phyloP scores from a whole-genome alignment of 345 rosid species.

The Erucastrum elatum region DNA sequence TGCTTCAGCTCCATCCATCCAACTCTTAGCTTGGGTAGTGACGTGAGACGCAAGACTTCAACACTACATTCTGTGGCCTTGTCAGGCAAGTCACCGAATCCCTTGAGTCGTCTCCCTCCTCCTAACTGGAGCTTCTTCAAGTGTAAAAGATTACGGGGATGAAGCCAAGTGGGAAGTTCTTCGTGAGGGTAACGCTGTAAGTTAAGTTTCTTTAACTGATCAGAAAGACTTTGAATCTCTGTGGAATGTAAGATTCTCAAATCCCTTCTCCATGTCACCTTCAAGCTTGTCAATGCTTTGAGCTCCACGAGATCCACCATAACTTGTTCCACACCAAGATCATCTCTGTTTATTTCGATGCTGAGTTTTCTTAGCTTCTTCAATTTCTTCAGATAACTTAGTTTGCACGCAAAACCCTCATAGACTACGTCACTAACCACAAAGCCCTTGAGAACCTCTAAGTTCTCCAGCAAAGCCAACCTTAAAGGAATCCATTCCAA shows the following conservation, averaged over 20 bases:
- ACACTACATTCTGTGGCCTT: background rate
- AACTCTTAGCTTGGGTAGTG: slow-evolving; percentile 8
- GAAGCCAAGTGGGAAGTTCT: slow-evolving; percentile 36
- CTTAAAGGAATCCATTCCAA: slow-evolving; percentile 47
- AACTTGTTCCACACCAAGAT: background rate
- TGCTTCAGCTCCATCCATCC: slow-evolving; percentile 20
- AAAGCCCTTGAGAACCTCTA: slow-evolving; percentile 61
- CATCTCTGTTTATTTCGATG: slow-evolving; percentile 22
- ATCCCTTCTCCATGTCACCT: slow-evolving; percentile 40
- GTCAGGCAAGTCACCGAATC: background rate
- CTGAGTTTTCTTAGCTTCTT: slow-evolving; percentile 40
- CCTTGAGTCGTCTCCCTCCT: slow-evolving; percentile 31
- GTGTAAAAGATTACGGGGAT: background rate
- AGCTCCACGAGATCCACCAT: background rate
- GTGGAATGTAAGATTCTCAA: background rate
- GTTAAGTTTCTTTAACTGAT: slow-evolving; percentile 28
- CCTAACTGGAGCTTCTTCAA: slow-evolving; percentile 36
- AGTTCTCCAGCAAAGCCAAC: slow-evolving; percentile 32
- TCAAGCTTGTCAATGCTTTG: slow-evolving; percentile 24
- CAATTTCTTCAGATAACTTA: slow-evolving; percentile 9
- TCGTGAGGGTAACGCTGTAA: slow-evolving; percentile 34
- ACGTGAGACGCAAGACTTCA: slow-evolving; percentile 29
- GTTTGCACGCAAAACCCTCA: background rate
- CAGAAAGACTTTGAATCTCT: background rate
- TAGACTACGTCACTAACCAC: slow-evolving; percentile 30